Conservation (phyloP, 2,329 filamentous ascomycete species). For the Colletotrichum sublineola region DNA sequence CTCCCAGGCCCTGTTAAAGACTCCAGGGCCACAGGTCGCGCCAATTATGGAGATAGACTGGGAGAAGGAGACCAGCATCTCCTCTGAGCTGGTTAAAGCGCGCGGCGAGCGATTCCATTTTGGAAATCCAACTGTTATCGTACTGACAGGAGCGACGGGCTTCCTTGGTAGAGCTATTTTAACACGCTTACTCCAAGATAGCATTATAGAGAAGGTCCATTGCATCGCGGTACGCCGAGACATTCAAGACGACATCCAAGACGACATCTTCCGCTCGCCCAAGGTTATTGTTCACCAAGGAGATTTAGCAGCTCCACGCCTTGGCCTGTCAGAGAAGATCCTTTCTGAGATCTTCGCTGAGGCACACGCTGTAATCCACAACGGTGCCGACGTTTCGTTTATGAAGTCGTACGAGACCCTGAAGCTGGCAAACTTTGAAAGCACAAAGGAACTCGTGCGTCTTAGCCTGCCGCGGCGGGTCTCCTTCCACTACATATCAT, state of each 20-base stretch:
- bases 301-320: constrained; percentile 18
- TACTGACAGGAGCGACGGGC: too few relatives aligned
- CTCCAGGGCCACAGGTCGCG: too few relatives aligned
- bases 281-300: constrained; percentile 1
- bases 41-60: too few relatives aligned
- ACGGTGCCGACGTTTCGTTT: constrained; percentile 57
- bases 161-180: too few relatives aligned
- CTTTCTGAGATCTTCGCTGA: constrained; percentile 45
- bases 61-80: too few relatives aligned
- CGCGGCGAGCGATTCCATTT: too few relatives aligned
- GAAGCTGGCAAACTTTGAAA: constrained; percentile 51
- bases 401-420: constrained; percentile 54
- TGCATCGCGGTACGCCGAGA: constrained; percentile 54
- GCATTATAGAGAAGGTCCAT: constrained; percentile 53
- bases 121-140: too few relatives aligned
- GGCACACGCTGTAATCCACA: constrained; percentile 64
- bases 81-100: too few relatives aligned
- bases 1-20: too few relatives aligned
- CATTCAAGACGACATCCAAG: too few relatives aligned
- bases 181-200: too few relatives aligned
- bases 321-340: constrained; percentile 44
- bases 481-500: constrained; percentile 51
- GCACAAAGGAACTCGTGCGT: constrained; percentile 52
- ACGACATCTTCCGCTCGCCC: background rate
- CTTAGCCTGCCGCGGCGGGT: constrained; percentile 46